phyloP scores from a whole-genome alignment of 345 rosid genomes.

The Eucalyptus polybractea region DNA sequence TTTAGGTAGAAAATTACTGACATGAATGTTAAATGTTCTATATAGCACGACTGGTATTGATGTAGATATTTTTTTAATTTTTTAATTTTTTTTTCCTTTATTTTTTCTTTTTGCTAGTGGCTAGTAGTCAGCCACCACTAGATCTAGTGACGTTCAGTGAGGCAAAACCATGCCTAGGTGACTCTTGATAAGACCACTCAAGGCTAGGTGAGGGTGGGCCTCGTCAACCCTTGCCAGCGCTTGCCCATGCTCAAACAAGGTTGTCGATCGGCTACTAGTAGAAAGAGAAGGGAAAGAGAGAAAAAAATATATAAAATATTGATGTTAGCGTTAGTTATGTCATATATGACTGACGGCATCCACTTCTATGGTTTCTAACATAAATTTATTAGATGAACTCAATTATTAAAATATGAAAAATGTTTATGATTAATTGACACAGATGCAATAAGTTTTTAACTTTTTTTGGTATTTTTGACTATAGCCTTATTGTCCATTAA shows the following conservation, averaged over 20 bases:
- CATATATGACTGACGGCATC: accelerated
- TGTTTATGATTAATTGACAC: accelerated
- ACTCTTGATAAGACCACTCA: accelerated
- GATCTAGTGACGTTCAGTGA: accelerated
- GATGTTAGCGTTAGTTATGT: accelerated
- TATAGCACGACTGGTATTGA: accelerated
- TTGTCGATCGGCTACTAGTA: accelerated
- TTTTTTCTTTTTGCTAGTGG: too few species aligned
- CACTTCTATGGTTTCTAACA: accelerated
- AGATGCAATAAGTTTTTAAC: too few species aligned
- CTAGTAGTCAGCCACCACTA: neutral
- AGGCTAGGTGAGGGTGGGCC: accelerated
- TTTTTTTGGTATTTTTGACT: too few species aligned
- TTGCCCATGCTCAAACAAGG: accelerated
- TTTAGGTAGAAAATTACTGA: too few species aligned
- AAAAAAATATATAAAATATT: too few species aligned
- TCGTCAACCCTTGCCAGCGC: accelerated
- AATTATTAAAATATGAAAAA: accelerated
- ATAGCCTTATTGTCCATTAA: neutral
- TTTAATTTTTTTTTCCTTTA: accelerated
- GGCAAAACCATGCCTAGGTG: neutral
- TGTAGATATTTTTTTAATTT: too few species aligned
- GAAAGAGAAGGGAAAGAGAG: neutral
- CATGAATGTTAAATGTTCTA: too few species aligned
- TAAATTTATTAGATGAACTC: too few species aligned